A percentile compares a stretch with the other conserved stretches of the same genome.
phyloP scores from a whole-genome alignment of 345 rosid species.

The Pistacia atlantica region DNA sequence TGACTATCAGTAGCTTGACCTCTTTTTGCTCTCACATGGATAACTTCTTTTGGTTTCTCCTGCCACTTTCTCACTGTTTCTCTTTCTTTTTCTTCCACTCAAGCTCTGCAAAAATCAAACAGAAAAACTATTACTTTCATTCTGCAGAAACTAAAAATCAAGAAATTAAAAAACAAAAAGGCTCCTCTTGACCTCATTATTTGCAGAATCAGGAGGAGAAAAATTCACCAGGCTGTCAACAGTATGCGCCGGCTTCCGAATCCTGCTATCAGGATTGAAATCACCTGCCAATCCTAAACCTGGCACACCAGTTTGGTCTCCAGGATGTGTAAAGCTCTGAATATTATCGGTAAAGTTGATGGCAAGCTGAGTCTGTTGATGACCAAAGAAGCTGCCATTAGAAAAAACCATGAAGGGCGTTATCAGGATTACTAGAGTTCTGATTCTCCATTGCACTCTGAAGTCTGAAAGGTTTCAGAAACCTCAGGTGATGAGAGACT shows the following conservation, averaged over 20 bases:
- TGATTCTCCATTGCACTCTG: slow-evolving; percentile 15
- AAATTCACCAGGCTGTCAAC: slow-evolving; percentile 8
- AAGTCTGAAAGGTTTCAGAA: slow-evolving; percentile 23
- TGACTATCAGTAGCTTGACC: slow-evolving; percentile 83
- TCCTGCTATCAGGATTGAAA: background rate
- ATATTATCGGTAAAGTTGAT: slow-evolving; percentile 24
- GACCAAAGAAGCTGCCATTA: slow-evolving; percentile 28
- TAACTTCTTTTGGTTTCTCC: slow-evolving; percentile 45
- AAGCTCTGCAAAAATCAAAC: slow-evolving; percentile 18
- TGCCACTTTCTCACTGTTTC: slow-evolving; percentile 13
- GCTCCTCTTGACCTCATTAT: slow-evolving; percentile 11
- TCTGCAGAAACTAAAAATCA: background rate
- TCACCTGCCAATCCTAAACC: background rate
- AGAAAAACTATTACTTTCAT: background rate
- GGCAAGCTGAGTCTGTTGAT: slow-evolving; percentile 26
- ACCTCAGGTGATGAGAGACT: background rate
- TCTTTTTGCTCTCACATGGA: slow-evolving; percentile 74
- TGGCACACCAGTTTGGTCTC: background rate
- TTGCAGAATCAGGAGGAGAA: slow-evolving; percentile 26
- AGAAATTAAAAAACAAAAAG: background rate
- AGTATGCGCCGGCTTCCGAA: background rate
- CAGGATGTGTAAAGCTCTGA: slow-evolving; percentile 8
- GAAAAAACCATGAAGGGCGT: slow-evolving; percentile 37
- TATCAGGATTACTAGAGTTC: slow-evolving; percentile 15
- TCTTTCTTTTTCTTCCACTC: slow-evolving; percentile 43